Base-by-base conservation (phyloP, 768 basidiomycete species). In the Paxillus involutus region DNA sequence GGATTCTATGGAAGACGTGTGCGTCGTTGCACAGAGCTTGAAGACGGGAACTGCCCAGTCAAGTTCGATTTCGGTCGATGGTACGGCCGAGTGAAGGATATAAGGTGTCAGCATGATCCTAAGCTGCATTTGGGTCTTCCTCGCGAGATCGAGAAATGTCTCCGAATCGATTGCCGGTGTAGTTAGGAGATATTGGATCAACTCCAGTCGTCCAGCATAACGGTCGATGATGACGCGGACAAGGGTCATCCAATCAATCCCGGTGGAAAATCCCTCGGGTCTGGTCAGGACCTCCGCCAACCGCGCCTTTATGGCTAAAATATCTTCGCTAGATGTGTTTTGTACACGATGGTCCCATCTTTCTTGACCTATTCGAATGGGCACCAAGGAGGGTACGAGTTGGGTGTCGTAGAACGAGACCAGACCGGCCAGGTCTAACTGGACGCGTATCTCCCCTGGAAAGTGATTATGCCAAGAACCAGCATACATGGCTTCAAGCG, bases 221-320 rank as follows among this genome's bases (percentile, higher is more conserved):
- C 78, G 74, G 40, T 79, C 70, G 4, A 70, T 63, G n/a, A 80
- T 61, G 30, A 73, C 68, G 10, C 70, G 66, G 12, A 71, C 57
- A 35, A 78, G 62, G 2, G 68, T 66, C 26, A 60, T 60, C 80
- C 80, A 80, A 57, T 81, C 77, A 3, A 79, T 51, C 0, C 69
- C 70, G 46, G 70, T 76, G 0, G 55, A 51, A 13, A 40, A 48
- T 5, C 24, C 26, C 7, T 32, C 32, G 21, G 58, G 43, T 8
- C 51, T 36, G 21, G 29, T 32, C 37, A 62, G 14, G 12, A 9
- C 36, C 14, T 55, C 51, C 5, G 26, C 47, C 24, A 62, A 42
- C 9, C 35, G 43, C 7, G 40, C 48, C 35, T 21, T 58, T n/a
- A 50, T 45, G 3, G 24, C 46, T 4, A 26, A 21, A 11, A 47